Percentiles rank a stretch among this genome's conserved stretches.
Conservation (phyloP, 176 grass and related monocot species). For the Stipa capillata region DNA sequence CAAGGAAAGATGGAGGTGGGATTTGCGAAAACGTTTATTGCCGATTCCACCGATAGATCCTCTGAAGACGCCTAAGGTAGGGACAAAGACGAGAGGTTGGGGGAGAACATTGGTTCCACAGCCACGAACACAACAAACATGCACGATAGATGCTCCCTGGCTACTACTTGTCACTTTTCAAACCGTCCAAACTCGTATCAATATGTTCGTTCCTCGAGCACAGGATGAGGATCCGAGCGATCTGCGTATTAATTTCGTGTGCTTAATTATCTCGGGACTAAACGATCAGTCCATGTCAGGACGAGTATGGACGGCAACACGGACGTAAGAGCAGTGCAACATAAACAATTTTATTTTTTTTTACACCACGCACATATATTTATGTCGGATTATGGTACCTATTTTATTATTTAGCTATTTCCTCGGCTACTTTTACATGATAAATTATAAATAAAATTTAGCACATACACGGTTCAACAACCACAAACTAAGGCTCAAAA, state of each 20-base stretch:
- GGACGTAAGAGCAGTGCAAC: too few relatives aligned
- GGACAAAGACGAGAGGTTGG: neutral
- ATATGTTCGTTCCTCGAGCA: neutral
- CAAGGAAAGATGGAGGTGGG: too few relatives aligned
- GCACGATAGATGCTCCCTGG: too few relatives aligned
- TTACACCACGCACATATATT: too few relatives aligned
- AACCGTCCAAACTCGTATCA: constrained; percentile 22
- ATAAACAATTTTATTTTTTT: too few relatives aligned
- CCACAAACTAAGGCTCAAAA: too few relatives aligned
- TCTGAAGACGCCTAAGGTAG: neutral
- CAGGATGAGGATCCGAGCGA: neutral
- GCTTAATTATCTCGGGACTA: neutral
- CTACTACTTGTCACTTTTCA: constrained; percentile 4
- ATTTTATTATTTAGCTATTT: too few relatives aligned
- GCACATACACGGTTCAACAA: too few relatives aligned
- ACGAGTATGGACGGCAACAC: neutral
- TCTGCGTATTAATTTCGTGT: neutral
- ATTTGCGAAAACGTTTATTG: too few relatives aligned
- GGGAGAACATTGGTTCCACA: neutral
- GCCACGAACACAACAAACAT: neutral
- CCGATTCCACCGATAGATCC: constrained; percentile 5
- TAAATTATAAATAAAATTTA: too few relatives aligned
- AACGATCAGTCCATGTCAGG: neutral
- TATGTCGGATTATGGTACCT: too few relatives aligned
- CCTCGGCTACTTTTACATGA: too few relatives aligned